Conservation (phyloP, 2,329 filamentous ascomycete genomes). For the Penicillium capsulatum region DNA sequence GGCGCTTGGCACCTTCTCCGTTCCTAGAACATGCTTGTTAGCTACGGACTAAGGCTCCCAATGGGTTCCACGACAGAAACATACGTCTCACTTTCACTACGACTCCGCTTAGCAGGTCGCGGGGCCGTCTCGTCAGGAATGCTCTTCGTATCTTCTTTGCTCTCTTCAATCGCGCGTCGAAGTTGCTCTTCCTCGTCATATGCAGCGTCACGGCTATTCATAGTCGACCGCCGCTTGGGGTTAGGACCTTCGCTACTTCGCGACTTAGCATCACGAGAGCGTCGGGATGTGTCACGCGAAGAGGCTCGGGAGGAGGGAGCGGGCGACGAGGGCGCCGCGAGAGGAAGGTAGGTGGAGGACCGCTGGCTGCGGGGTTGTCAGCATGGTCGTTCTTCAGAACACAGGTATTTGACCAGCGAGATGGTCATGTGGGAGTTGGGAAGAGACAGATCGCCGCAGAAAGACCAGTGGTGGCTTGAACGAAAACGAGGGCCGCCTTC, state of each 20-base stretch:
- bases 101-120: constrained; percentile 72
- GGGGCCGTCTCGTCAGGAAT: constrained; percentile 52
- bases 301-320: constrained; percentile 43
- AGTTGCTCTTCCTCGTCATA: constrained; percentile 94
- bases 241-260: constrained; percentile 54
- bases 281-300: constrained; percentile 38
- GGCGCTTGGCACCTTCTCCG: constrained; percentile 69
- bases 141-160: constrained; percentile 70
- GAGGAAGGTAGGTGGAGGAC: constrained; percentile 61
- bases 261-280: constrained; percentile 41
- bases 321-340: constrained; percentile 48
- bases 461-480: background rate
- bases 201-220: constrained; percentile 92
- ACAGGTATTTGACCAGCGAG: too few relatives aligned
- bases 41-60: constrained; percentile 18
- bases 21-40: constrained; percentile 53
- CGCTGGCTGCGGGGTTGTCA: constrained; percentile 50
- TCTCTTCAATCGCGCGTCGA: constrained; percentile 86
- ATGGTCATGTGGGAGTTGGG: too few relatives aligned
- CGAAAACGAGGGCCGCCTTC: background rate
- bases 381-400: constrained; percentile 14
- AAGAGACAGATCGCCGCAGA: background rate
- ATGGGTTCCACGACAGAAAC: constrained; percentile 38
- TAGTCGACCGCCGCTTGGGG: constrained; percentile 85
- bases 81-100: constrained; percentile 93